Conservation (phyloP, 768 basidiomycete genomes). For the Tylopilus sp. region DNA sequence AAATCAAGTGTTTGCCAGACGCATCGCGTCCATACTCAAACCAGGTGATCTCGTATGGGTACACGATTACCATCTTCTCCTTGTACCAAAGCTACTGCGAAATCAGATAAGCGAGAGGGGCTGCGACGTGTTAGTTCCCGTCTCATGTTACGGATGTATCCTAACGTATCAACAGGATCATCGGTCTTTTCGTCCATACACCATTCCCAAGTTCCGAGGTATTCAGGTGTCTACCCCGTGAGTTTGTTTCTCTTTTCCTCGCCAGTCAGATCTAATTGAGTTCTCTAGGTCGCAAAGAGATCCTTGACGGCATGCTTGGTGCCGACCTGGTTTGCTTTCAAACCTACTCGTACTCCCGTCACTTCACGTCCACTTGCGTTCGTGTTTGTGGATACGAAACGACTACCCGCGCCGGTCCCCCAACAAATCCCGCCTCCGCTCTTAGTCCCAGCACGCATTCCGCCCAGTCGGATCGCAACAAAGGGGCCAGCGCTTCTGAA, state of each 20-base stretch:
- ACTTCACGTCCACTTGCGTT: constrained; percentile 92
- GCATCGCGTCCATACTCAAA: constrained; percentile 70
- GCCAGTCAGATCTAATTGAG: constrained; percentile 1
- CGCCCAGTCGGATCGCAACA: constrained; percentile 7
- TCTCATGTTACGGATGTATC: neutral
- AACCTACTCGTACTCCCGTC: constrained; percentile 93
- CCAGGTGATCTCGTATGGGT: constrained; percentile 94
- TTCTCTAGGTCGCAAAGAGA: constrained; percentile 77
- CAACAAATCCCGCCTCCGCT: constrained; percentile 8
- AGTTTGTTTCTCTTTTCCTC: constrained; percentile 28
- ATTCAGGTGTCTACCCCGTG: constrained; percentile 89
- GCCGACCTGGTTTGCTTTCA: constrained; percentile 97
- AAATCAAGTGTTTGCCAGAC: constrained; percentile 78
- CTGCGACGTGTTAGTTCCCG: constrained; percentile 20
- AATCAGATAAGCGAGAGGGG: constrained; percentile 46
- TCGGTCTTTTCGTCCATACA: constrained; percentile 96
- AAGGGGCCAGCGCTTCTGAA: neutral
- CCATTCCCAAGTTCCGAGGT: constrained; percentile 97
- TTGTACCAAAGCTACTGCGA: constrained; percentile 84
- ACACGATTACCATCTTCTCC: constrained; percentile 93
- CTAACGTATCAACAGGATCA: constrained; percentile 34
- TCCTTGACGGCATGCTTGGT: constrained; percentile 96
- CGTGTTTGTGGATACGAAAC: constrained; percentile 96
- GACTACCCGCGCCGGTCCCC: constrained; percentile 30
- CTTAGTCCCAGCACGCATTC: neutral